Conservation (phyloP, 345 rosid species). For the Syzygium jambos region DNA sequence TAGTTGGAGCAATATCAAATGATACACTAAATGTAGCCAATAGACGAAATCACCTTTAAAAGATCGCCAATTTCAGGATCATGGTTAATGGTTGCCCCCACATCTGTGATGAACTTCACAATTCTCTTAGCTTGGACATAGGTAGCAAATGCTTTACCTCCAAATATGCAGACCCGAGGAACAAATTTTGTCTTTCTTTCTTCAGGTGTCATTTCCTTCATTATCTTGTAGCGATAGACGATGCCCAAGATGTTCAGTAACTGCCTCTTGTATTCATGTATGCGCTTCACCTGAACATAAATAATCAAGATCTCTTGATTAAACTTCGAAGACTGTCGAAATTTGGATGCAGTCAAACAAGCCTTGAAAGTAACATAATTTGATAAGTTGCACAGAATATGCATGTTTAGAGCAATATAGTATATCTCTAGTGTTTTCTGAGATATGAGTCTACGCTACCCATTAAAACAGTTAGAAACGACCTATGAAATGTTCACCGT, state of each 20-base stretch:
- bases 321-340: neutral
- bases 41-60: constrained; percentile 16
- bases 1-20: neutral
- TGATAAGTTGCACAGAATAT: neutral
- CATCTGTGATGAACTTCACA: constrained; percentile 42
- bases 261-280: constrained; percentile 47
- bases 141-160: constrained; percentile 48
- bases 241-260: constrained; percentile 37
- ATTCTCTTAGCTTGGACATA: constrained; percentile 52
- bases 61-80: constrained; percentile 38
- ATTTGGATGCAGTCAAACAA: neutral
- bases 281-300: constrained; percentile 28
- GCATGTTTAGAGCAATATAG: neutral
- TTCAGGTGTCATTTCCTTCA: constrained; percentile 34
- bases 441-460: neutral
- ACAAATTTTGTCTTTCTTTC: constrained; percentile 20
- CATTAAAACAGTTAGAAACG: neutral
- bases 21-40: neutral
- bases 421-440: neutral
- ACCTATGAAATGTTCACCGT: neutral
- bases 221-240: constrained; percentile 35
- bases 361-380: neutral
- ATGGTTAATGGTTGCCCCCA: constrained; percentile 29
- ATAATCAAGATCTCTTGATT: neutral
- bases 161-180: constrained; percentile 43